phyloP scores from a whole-genome alignment of 129 eudicot genomes.

The Scalesia atractyloides region DNA sequence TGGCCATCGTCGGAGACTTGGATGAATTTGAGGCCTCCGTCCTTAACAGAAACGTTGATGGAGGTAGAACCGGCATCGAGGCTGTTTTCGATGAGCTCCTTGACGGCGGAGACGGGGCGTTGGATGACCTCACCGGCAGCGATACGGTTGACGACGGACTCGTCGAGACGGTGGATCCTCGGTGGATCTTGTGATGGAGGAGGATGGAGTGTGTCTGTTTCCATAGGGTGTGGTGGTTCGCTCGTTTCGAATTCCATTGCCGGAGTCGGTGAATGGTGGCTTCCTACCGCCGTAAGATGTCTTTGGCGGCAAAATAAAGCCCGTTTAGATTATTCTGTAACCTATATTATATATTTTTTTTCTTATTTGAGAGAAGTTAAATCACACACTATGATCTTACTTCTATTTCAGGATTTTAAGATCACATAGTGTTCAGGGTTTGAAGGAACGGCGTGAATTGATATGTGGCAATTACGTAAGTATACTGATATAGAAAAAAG shows the following conservation, averaged over 20 bases:
- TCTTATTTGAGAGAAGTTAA: too few species aligned
- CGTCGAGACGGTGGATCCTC: conserved; percentile 72
- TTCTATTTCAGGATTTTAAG: too few species aligned
- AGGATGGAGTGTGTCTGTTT: conserved; percentile 26
- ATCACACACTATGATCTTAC: too few species aligned
- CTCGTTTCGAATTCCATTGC: conserved; percentile 34
- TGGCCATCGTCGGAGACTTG: conserved; percentile 98
- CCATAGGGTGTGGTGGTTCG: conserved; percentile 40
- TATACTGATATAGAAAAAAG: too few species aligned
- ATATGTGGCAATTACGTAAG: too few species aligned
- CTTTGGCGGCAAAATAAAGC: conserved; percentile 21
- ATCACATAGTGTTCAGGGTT: too few species aligned
- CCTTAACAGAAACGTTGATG: conserved; percentile 66
- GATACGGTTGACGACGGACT: conserved; percentile 85
- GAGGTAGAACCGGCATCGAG: conserved; percentile 83
- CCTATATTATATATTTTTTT: too few species aligned
- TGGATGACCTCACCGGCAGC: conserved; percentile 99
- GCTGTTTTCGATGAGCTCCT: conserved; percentile 96
- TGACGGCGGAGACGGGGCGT: conserved; percentile 94
- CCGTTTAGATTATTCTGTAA: background rate
- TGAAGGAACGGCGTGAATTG: too few species aligned
- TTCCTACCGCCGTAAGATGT: background rate
- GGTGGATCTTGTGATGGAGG: conserved; percentile 52
- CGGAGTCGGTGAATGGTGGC: background rate
- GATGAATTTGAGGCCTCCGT: conserved; percentile 90